Evolutionary conservation across 176 grass and related monocot genomes (phyloP).

Genomic region (Oryza glumipatula): DNA sequence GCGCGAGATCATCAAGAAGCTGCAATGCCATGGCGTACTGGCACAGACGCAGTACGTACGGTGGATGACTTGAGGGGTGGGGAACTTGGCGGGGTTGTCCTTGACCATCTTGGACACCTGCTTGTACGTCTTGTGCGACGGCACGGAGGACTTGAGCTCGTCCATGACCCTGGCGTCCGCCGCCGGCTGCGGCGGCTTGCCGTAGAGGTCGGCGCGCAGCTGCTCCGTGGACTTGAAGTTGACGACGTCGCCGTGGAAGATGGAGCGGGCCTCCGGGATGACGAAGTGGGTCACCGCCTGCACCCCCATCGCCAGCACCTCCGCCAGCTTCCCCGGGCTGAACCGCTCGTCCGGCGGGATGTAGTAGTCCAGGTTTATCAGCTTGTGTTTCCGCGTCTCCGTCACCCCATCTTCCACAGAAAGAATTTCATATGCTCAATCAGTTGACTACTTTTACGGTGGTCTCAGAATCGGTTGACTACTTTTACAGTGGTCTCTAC

Average conservation of each 20-base stretch:
- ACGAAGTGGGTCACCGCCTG: conserved; percentile 86
- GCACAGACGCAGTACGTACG: conserved; percentile 29
- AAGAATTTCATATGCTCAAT: no score
- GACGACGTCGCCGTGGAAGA: conserved; percentile 48
- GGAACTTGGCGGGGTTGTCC: conserved; percentile 67
- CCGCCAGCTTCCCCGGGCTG: conserved; percentile 70
- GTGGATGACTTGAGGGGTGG: conserved; percentile 79
- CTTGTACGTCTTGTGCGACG: conserved; percentile 63
- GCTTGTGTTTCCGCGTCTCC: conserved; percentile 58
- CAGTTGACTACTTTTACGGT: no score
- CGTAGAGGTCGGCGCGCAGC: conserved; percentile 71
- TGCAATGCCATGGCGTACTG: not conserved
- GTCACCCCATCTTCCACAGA: conserved; percentile 43
- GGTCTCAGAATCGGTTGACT: no score
- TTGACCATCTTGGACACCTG: conserved; percentile 60
- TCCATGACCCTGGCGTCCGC: conserved; percentile 57
- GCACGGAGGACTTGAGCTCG: conserved; percentile 64
- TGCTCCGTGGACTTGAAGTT: conserved; percentile 70
- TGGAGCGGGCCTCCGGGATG: conserved; percentile 61
- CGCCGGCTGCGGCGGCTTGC: conserved; percentile 7
- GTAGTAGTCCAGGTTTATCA: conserved; percentile 89
- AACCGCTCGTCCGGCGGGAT: conserved; percentile 92
- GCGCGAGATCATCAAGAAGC: not conserved
- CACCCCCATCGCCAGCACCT: conserved; percentile 64
- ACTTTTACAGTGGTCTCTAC: no score